Evolutionary conservation across 768 basidiomycete species (phyloP).

Genomic region (Dentipellis sp.): DNA sequence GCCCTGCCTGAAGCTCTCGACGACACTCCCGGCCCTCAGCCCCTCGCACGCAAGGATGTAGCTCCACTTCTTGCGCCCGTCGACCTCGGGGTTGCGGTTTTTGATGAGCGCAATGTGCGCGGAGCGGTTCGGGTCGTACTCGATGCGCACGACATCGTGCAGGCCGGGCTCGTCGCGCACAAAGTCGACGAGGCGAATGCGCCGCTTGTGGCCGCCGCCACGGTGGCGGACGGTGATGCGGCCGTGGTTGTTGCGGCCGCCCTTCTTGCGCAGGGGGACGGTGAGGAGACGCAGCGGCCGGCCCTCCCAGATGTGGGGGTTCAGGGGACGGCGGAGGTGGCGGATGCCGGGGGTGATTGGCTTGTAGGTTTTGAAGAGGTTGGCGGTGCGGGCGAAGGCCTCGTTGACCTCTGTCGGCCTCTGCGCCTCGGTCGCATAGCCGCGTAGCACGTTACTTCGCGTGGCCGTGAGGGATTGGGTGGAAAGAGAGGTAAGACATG

Average conservation of each 20-base stretch:
- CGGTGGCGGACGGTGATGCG: slow-evolving; percentile 80
- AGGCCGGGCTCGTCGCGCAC: slow-evolving; percentile 65
- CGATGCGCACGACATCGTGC: slow-evolving; percentile 88
- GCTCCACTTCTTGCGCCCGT: slow-evolving; percentile 58
- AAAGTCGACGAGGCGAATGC: slow-evolving; percentile 86
- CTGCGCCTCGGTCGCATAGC: slow-evolving; percentile 29
- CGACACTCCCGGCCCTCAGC: slow-evolving; percentile 77
- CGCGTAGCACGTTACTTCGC: slow-evolving; percentile 16
- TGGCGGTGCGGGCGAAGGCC: slow-evolving; percentile 42
- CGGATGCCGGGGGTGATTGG: slow-evolving; percentile 82
- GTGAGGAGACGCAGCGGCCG: slow-evolving; percentile 81
- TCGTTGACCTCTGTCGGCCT: slow-evolving; percentile 24
- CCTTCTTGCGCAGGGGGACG: slow-evolving; percentile 68
- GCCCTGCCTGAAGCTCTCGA: slow-evolving; percentile 78
- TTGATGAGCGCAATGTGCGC: slow-evolving; percentile 90
- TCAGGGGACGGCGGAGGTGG: slow-evolving; percentile 76
- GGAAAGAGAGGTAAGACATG: slow-evolving; percentile 1
- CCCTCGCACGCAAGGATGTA: slow-evolving; percentile 94
- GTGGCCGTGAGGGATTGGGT: slow-evolving; percentile 1
- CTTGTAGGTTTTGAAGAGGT: slow-evolving; percentile 82
- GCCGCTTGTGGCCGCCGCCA: slow-evolving; percentile 86
- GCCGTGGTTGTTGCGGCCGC: slow-evolving; percentile 80
- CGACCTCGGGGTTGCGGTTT: slow-evolving; percentile 44
- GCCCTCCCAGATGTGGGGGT: slow-evolving; percentile 77
- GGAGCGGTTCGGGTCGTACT: slow-evolving; percentile 91